Base-by-base conservation (phyloP, 2,329 filamentous ascomycete genomes). In the Neopestalotiopsis clavispora region DNA sequence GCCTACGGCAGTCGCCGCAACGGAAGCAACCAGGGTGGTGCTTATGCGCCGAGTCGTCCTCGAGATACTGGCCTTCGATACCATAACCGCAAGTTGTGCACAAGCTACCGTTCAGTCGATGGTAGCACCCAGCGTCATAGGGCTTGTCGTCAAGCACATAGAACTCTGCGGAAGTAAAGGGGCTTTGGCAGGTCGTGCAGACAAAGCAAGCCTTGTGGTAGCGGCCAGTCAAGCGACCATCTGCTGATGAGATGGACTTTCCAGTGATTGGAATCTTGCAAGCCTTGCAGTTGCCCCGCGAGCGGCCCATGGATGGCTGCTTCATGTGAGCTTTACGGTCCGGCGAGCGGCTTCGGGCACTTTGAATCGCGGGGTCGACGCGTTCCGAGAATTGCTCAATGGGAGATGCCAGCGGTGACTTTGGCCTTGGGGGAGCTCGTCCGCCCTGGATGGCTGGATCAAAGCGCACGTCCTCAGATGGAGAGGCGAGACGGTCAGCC, bases 151-250 rank as follows among this genome's bases (percentile, higher is more conserved):
- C 83, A 69, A 94, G 88, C 12, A 99, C 95, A 78, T 99, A 99
- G 75, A 98, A 98, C 69, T 96, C 94, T 1, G 94, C 89, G 0
- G 94, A 97, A 23, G 90, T 85, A 77, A 98, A 99, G 0, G 94
- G 91, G 67, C 90, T 87, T 12, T 85, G 84, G 83, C 96, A 99
- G 1, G 92, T 94, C 4, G 90, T 89, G 85, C 96, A 99, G 12
- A 95, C 93, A 78, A 99, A 98, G 79, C 95, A 99, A 4, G 92
- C 88, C 79, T 97, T 97, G 85, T 99, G 96, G 80, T 97, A 99
- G 71, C 94, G 91, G 10, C 96, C 96, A 0, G 94, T 97, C 30
- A 99, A 85, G 30, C 95, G 91, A 17, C 96, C 96, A 75, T 98
- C 96, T 0, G 94, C 94, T 14, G 94, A 97, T 42, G 95, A 97